These are phyloP conservation scores for Phragmites australis DNA, from an alignment of 176 grass and related monocot species.

Conservation along the genomic window DNA sequence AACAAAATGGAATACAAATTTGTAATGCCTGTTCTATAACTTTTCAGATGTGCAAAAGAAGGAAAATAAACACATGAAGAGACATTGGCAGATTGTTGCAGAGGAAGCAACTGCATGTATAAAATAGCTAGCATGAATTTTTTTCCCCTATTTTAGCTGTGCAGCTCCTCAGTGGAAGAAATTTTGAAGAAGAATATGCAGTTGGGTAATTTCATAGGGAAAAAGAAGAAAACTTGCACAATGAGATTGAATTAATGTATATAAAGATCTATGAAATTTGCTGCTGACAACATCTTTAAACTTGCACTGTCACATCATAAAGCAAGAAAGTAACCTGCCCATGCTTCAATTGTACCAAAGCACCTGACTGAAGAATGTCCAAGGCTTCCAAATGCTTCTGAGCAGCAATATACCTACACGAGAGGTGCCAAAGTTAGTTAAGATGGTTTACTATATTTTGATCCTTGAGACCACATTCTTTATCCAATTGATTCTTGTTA, in stretches of 20 bases:
- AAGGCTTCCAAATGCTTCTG: conserved; percentile 81
- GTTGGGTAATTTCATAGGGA: neutral
- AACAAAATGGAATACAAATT: neutral
- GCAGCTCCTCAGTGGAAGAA: neutral
- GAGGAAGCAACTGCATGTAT: conserved; percentile 4
- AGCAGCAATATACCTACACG: conserved; percentile 68
- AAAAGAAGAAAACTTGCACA: conserved; percentile 1
- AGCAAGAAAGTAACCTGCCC: conserved; percentile 64
- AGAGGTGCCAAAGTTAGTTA: conserved; percentile 32
- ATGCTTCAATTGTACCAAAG: conserved; percentile 87
- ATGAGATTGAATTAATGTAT: neutral
- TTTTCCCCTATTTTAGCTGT: neutral
- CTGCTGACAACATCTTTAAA: neutral
- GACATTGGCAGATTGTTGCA: neutral
- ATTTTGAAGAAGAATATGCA: conserved; percentile 13
- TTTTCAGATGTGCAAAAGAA: neutral
- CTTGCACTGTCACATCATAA: conserved; percentile 9
- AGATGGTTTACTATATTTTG: conserved; percentile 23
- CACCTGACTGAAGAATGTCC: conserved; percentile 84
- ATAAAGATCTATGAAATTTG: conserved; percentile 18
- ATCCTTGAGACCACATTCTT: neutral
- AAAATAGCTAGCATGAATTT: conserved; percentile 10
- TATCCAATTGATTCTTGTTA: neutral
- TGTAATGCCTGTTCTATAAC: neutral
- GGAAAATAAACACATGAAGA: neutral